These are phyloP conservation scores for Chamaecyparis obtusa DNA, from an alignment of 75 land plant genomes.

Conservation along the genomic window DNA sequence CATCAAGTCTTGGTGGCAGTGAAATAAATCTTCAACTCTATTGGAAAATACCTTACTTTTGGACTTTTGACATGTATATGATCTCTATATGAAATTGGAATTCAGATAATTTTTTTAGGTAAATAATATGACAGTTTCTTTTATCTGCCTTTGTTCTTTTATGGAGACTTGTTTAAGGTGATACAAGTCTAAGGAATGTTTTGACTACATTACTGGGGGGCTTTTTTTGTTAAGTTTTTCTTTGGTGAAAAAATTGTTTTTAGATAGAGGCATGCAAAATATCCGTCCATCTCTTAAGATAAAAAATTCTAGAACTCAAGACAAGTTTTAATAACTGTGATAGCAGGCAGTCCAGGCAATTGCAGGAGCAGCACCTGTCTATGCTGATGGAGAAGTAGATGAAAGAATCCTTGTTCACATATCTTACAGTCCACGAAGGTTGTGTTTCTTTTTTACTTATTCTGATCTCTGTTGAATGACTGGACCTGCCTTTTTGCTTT, in stretches of 20 bases:
- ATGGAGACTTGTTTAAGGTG: background rate
- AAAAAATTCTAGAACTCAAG: background rate
- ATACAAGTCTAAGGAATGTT: constrained; percentile 1
- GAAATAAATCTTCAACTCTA: background rate
- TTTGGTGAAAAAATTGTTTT: background rate
- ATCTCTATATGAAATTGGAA: background rate
- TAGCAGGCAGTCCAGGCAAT: constrained; percentile 58
- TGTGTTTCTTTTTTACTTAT: background rate
- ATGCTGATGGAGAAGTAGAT: constrained; percentile 22
- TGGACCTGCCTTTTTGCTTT: background rate
- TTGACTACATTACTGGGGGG: background rate
- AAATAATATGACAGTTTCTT: background rate
- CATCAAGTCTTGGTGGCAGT: no score
- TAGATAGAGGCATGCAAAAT: constrained; percentile 4
- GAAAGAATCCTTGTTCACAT: constrained; percentile 71
- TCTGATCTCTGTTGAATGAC: background rate
- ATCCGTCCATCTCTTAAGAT: background rate
- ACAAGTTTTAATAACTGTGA: background rate
- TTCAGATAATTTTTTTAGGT: background rate
- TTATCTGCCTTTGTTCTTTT: background rate
- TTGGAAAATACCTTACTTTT: background rate
- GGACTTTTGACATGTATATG: background rate
- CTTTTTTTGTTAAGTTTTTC: background rate
- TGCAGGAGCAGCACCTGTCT: constrained; percentile 37
- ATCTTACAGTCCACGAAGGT: constrained; percentile 77